Percentiles rank a stretch among this genome's conserved stretches.
These are phyloP conservation scores for Lyophyllum shimeji DNA, from an alignment of 768 basidiomycete genomes.

Conservation along the genomic window DNA sequence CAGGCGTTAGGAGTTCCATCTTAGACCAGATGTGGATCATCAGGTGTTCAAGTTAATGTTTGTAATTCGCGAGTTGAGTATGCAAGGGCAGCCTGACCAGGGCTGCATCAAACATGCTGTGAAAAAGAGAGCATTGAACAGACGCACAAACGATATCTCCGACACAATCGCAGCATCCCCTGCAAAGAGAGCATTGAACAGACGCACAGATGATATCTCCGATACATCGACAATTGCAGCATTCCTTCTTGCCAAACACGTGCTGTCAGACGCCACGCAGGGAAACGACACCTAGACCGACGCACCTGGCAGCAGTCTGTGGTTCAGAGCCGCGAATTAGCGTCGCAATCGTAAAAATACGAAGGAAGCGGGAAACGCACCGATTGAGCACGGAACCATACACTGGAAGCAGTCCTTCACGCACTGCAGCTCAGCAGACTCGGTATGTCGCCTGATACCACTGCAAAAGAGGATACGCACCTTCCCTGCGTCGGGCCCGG, in stretches of 20 bases:
- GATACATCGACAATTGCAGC: too few relatives aligned
- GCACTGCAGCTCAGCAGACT: not conserved
- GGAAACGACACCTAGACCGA: not conserved
- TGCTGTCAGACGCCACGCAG: not conserved
- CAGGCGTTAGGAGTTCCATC: too few relatives aligned
- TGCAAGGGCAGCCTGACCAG: conserved; percentile 68
- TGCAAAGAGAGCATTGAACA: too few relatives aligned
- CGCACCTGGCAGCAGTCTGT: conserved; percentile 72
- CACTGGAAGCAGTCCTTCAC: conserved; percentile 67
- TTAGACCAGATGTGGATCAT: too few relatives aligned
- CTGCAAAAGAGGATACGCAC: conserved; percentile 28
- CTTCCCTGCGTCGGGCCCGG: conserved; percentile 72
- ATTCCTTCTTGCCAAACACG: conserved; percentile 3
- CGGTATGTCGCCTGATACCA: not conserved
- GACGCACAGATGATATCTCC: too few relatives aligned
- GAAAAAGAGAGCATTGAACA: not conserved
- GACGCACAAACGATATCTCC: conserved; percentile 72
- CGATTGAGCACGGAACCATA: conserved; percentile 63
- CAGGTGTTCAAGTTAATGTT: too few relatives aligned
- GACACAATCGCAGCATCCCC: conserved; percentile 71
- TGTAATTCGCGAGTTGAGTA: too few relatives aligned
- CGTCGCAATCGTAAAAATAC: not conserved
- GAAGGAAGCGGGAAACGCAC: conserved; percentile 33
- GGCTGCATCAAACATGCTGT: not conserved
- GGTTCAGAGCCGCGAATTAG: not conserved